Base-by-base conservation (phyloP, 176 grass and related monocot genomes). In the Zizania latifolia region DNA sequence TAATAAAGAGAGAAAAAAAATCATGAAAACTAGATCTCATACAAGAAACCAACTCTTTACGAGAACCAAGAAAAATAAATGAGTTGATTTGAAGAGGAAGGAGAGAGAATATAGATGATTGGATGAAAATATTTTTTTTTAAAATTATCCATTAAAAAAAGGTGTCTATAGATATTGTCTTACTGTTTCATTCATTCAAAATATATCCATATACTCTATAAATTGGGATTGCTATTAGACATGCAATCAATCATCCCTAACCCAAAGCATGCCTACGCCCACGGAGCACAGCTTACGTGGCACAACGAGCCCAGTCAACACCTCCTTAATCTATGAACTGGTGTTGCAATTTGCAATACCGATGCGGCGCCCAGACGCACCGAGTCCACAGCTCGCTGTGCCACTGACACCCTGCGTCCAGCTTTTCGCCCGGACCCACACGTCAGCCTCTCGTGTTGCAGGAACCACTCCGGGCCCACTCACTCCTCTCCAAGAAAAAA, bases 201-300 rank as follows among this genome's bases (percentile, higher is more conserved):
- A n/a, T n/a, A n/a, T n/a, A n/a, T n/a, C n/a, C n/a, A n/a, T n/a
- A n/a, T n/a, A n/a, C n/a, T n/a, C n/a, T n/a, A n/a, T n/a, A n/a
- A n/a, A n/a, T n/a, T n/a, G n/a, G n/a, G n/a, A n/a, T 51, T 19
- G 46, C 19, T 6, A n/a, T 51, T 21, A n/a, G 17, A n/a, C 48
- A 53, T 17, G 48, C 48, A 53, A 53, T 22, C 12, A 45, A 16
- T 45, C 48, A 53, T 4, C 10, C 19, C 48, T 3, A 1, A 11
- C 10, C 28, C 30, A 53, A n/a, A 59, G 14, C 22, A 23, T 31
- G 39, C 72, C 53, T 17, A 33, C 65, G 19, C 2, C 29, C 4
- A 21, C 54, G 72, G 63, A 69, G 53, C 81, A 77, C 73, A 12
- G 53, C 54, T 63, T 46, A 50, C 37, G 62, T 76, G 72, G 81